Evolutionary conservation across 1,139 yeast species (phyloP).

Genomic region (Candida sanyaensis): DNA sequence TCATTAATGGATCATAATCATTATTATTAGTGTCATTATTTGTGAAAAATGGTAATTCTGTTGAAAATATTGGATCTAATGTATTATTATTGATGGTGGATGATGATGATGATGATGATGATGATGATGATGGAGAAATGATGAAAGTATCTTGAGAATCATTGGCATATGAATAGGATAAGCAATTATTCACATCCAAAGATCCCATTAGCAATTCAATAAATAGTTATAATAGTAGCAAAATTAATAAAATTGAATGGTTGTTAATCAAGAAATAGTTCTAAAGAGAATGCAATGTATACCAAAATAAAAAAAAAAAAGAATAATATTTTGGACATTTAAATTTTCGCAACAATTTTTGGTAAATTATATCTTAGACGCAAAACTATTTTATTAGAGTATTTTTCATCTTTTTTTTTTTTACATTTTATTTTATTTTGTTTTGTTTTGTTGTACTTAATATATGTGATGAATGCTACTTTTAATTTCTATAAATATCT

Average conservation of each 20-base stretch:
- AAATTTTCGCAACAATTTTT: too few relatives aligned
- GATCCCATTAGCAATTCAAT: constrained; percentile 5
- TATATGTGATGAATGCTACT: too few relatives aligned
- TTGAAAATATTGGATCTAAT: constrained; percentile 8
- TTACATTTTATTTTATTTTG: too few relatives aligned
- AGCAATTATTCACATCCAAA: background rate
- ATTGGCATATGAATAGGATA: constrained; percentile 3
- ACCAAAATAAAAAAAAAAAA: too few relatives aligned
- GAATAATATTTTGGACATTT: too few relatives aligned
- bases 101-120: constrained; percentile 3
- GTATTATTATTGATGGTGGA: constrained; percentile 1
- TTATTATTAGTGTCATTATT: constrained; percentile 8
- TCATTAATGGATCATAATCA: constrained; percentile 21
- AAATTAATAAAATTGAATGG: background rate
- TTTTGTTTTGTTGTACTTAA: too few relatives aligned
- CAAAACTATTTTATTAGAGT: too few relatives aligned
- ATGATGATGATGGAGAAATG: constrained; percentile 3
- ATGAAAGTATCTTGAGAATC: constrained; percentile 9
- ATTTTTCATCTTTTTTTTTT: too few relatives aligned
- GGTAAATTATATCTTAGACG: too few relatives aligned
- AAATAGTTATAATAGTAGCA: background rate
- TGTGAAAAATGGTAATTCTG: constrained; percentile 26
- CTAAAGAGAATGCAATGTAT: background rate
- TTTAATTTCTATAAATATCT: too few relatives aligned
- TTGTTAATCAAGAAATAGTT: background rate